Evolutionary conservation across 164 flowering plant genomes (phyloP), one percentile per base, ranked within the genome.

Genomic region (Protea cynaroides): DNA sequence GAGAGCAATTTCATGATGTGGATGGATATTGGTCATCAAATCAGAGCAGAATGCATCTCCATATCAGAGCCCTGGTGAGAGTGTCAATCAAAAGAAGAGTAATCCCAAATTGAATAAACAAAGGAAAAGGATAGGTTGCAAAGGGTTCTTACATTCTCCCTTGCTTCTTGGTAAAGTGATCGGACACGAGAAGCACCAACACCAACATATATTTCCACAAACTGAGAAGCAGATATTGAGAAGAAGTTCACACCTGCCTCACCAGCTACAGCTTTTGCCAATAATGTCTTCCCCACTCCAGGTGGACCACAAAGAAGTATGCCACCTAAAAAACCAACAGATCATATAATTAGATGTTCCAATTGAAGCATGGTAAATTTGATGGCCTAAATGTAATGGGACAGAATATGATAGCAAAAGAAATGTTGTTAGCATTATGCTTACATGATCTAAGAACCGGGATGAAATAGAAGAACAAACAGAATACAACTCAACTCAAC

Each of bases 151-250:
- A 90, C 98, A 76, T 86, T 87, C 36, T 93, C 97, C 78, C 37
- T 88, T 56, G 98, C 98, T 82, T 90, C 98, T 76, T 90, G 90
- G 68, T 90, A 93, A 63, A 93, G 88, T 56, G 92, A 82, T 74
- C 98, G 83, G 67, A 93, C 96, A 79, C 98, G 94, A 72, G 98
- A 87, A 76, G 98, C 97, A 65, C 98, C 98, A 68, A 93, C 97
- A 14, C 98, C 98, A 68, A 93, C 98, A 83, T 93, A 93, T 71
- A 93, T 90, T 73, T 93, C 98, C 60, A 93, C 97, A 75, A 93
- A 93, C 78, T 93, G 98, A 59, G 98, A 90, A 10, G 98, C 97
- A 70, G 98, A 93, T 56, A 93, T 89, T 47, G 96, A 93, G 83
- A 93, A 93, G 79, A 93, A 93, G 71, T 90, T 93, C 46, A 93